Percentiles rank a stretch among this genome's conserved stretches.
phyloP scores from a whole-genome alignment of 1,284 basidiomycete genomes.

The Trametes pubescens region DNA sequence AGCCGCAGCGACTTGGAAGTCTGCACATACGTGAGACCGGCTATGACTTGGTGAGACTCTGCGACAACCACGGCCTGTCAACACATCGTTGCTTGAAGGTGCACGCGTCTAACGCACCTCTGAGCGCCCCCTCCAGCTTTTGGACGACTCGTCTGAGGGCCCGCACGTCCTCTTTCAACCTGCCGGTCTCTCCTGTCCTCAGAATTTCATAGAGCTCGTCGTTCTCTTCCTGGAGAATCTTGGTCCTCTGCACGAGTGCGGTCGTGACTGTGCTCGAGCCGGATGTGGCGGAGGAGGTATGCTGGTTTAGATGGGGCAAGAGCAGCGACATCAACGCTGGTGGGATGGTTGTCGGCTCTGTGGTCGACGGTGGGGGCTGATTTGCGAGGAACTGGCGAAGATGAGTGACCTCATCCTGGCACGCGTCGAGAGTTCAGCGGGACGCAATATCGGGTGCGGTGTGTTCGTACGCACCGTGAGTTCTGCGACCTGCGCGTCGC shows the following conservation, averaged over 20 bases:
- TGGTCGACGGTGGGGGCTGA: constrained; percentile 63
- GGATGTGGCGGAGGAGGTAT: constrained; percentile 46
- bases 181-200: constrained; percentile 73
- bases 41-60: constrained; percentile 80
- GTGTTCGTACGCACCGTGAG: constrained; percentile 63
- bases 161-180: constrained; percentile 80
- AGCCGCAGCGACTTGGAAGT: background rate
- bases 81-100: constrained; percentile 3
- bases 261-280: constrained; percentile 67
- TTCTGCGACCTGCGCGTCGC: constrained; percentile 73
- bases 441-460: constrained; percentile 22
- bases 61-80: constrained; percentile 14
- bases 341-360: constrained; percentile 71
- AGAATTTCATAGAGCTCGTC: constrained; percentile 78
- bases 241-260: constrained; percentile 75
- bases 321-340: constrained; percentile 72
- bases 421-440: constrained; percentile 28
- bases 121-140: constrained; percentile 73
- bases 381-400: constrained; percentile 67
- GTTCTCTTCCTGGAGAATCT: constrained; percentile 81
- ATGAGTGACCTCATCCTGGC: constrained; percentile 72
- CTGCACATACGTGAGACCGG: constrained; percentile 71
- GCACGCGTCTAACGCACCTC: constrained; percentile 58
- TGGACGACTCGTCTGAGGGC: constrained; percentile 70
- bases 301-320: constrained; percentile 65